These are phyloP conservation scores for Blepharisma japonicum DNA, from an alignment of 73 alveolate genomes.

Conservation along the genomic window DNA sequence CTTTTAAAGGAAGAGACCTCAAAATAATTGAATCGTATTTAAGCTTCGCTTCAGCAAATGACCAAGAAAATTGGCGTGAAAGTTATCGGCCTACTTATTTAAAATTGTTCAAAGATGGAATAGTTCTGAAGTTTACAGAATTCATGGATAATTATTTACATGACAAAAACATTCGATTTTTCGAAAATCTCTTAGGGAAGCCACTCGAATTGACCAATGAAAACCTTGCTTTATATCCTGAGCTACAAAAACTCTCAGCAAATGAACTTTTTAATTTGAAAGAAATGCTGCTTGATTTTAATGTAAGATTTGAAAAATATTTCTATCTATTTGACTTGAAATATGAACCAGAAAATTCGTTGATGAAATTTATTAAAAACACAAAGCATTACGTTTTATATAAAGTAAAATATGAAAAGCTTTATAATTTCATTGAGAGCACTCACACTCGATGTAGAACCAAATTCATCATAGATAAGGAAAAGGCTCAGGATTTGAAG, in stretches of 20 bases:
- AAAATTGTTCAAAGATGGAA: constrained; percentile 46
- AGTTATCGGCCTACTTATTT: constrained; percentile 46
- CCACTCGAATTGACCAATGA: constrained; percentile 43
- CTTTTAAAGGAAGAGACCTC: constrained; percentile 58
- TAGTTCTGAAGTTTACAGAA: constrained; percentile 62
- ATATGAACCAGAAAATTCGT: not conserved
- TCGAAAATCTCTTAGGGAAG: not conserved
- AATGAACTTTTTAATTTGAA: constrained; percentile 55
- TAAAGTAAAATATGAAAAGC: not conserved
- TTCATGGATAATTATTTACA: constrained; percentile 42
- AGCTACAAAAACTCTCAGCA: constrained; percentile 53
- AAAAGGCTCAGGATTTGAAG: constrained; percentile 45
- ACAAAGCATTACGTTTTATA: constrained; percentile 5
- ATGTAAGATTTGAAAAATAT: constrained; percentile 41
- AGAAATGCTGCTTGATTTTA: constrained; percentile 49
- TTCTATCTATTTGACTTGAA: constrained; percentile 53
- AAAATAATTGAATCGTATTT: not conserved
- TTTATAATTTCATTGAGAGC: constrained; percentile 18
- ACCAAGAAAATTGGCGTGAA: constrained; percentile 38
- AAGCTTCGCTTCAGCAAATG: constrained; percentile 25
- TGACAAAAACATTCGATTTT: not conserved
- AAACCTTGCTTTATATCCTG: constrained; percentile 57
- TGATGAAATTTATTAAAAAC: not conserved
- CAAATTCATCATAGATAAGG: constrained; percentile 53
- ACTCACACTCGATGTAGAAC: constrained; percentile 36